phyloP scores from a whole-genome alignment of 2,329 filamentous ascomycete species.

The Trichophyton benhamiae region DNA sequence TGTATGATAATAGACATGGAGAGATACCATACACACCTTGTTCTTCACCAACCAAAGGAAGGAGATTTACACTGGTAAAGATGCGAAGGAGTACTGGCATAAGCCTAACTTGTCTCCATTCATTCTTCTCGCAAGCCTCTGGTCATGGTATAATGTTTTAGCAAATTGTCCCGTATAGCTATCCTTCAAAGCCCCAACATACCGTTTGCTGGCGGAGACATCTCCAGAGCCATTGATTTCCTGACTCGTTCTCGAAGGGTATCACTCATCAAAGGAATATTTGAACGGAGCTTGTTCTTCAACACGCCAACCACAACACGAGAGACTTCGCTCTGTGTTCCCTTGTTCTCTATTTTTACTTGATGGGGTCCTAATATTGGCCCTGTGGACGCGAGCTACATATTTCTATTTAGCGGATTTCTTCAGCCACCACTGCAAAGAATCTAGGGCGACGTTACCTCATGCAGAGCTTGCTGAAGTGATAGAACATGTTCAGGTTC shows the following conservation, averaged over 20 bases:
- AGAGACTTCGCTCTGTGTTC: background rate
- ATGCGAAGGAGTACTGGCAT: constrained; percentile 1
- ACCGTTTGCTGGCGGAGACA: background rate
- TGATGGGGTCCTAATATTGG: background rate
- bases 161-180: background rate
- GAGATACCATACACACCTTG: background rate
- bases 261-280: constrained; percentile 2
- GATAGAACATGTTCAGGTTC: background rate
- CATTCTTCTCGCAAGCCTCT: background rate
- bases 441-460: background rate
- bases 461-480: background rate
- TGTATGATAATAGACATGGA: background rate
- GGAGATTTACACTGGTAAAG: constrained; percentile 1
- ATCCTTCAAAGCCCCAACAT: background rate
- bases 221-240: background rate
- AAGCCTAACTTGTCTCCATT: background rate
- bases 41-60: background rate
- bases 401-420: background rate
- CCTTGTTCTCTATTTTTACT: constrained; percentile 1
- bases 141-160: background rate
- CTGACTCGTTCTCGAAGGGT: background rate
- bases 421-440: background rate
- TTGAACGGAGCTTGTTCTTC: constrained; percentile 2
- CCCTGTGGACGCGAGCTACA: background rate
- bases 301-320: background rate